phyloP scores from a whole-genome alignment of 345 rosid genomes.

The Syzygium oleosum region DNA sequence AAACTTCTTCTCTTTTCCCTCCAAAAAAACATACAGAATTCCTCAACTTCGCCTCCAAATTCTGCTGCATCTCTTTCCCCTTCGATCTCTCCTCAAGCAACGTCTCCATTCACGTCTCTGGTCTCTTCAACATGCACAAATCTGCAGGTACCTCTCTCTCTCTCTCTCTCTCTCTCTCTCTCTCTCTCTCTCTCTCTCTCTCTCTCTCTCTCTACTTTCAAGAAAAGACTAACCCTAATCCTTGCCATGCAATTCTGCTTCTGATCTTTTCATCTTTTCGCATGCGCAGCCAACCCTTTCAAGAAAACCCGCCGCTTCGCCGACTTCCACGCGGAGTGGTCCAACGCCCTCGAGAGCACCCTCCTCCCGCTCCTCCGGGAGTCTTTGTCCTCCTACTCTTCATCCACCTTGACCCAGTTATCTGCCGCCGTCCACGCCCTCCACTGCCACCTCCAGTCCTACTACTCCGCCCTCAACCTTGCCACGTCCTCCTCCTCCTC shows the following conservation, averaged over 20 bases:
- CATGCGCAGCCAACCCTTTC: constrained; percentile 1
- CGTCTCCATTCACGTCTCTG: background rate
- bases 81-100: background rate
- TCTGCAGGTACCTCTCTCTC: constrained; percentile 1
- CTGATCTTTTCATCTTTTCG: background rate
- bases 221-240: background rate
- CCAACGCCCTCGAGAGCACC: constrained; percentile 35
- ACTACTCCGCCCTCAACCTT: constrained; percentile 72
- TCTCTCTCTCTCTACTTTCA: background rate
- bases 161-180: background rate
- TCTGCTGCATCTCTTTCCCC: background rate
- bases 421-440: constrained; percentile 46
- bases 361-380: constrained; percentile 68
- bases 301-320: constrained; percentile 50
- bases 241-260: background rate
- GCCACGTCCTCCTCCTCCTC: constrained; percentile 27
- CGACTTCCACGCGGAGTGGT: constrained; percentile 60
- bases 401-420: constrained; percentile 41
- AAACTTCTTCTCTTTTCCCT: background rate
- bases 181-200: background rate
- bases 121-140: constrained; percentile 1
- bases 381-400: constrained; percentile 41
- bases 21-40: background rate
- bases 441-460: constrained; percentile 62
- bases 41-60: background rate